Conservation (phyloP, 768 basidiomycete genomes). For the Solioccasus polychromus region DNA sequence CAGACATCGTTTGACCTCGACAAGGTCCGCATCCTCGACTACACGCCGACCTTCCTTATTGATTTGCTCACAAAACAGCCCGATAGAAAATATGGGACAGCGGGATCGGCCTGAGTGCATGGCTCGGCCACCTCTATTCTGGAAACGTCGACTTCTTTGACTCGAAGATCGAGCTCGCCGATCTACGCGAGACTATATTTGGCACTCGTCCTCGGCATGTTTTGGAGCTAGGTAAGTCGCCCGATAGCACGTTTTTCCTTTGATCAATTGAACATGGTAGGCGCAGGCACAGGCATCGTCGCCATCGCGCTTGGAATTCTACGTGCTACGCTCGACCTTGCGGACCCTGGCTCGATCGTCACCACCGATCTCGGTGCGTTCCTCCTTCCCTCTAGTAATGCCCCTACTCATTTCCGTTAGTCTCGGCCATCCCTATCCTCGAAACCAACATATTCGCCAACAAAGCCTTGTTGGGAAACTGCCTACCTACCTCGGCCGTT, state of each 20-base stretch:
- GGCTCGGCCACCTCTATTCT: slow-evolving; percentile 50
- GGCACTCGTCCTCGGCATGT: slow-evolving; percentile 39
- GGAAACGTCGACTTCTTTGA: neutral
- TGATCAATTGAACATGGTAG: slow-evolving; percentile 34
- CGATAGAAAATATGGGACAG: slow-evolving; percentile 98
- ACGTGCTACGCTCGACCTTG: slow-evolving; percentile 35
- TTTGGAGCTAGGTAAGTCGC: slow-evolving; percentile 72
- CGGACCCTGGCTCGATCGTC: slow-evolving; percentile 38
- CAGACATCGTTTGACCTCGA: slow-evolving; percentile 90
- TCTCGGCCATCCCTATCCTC: slow-evolving; percentile 77
- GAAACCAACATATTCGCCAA: slow-evolving; percentile 63
- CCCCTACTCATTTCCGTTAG: slow-evolving; percentile 37
- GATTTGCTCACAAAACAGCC: slow-evolving; percentile 12
- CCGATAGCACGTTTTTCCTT: too few relatives aligned
- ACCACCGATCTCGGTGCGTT: slow-evolving; percentile 74
- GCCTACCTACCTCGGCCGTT: slow-evolving; percentile 32
- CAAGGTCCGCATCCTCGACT: slow-evolving; percentile 55
- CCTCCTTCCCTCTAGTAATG: neutral
- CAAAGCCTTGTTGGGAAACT: slow-evolving; percentile 30
- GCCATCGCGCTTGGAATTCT: slow-evolving; percentile 62
- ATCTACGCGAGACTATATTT: slow-evolving; percentile 39
- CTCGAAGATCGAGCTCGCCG: slow-evolving; percentile 1
- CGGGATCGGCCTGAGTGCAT: slow-evolving; percentile 80
- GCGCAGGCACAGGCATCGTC: slow-evolving; percentile 84
- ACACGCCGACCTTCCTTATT: neutral